Evolutionary conservation across 202 grass and related monocot genomes (phyloP).

Genomic region (Eragrostis tef): DNA sequence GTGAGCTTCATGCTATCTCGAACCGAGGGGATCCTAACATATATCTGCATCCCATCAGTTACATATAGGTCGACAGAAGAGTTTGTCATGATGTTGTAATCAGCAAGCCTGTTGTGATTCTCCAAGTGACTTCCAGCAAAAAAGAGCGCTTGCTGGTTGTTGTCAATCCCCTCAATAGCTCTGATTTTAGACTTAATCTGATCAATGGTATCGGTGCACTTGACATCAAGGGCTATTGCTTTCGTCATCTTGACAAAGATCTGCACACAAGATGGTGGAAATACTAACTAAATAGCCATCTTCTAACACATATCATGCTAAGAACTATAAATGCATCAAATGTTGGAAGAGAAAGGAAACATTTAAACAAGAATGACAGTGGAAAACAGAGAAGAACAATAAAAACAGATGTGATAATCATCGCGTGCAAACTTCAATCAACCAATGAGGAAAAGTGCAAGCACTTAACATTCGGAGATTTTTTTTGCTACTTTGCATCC

Average conservation of each 20-base stretch:
- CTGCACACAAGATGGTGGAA: conserved; percentile 36
- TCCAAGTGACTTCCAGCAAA: conserved; percentile 54
- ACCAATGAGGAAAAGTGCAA: too few species aligned
- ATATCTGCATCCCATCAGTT: conserved; percentile 60
- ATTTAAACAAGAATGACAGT: too few species aligned
- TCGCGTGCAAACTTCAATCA: too few species aligned
- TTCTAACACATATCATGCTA: not conserved
- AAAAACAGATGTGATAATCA: too few species aligned
- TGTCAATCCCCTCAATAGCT: conserved; percentile 50
- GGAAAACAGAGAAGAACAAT: too few species aligned
- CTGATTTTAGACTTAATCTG: conserved; percentile 57
- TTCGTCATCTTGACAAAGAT: conserved; percentile 66
- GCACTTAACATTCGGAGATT: too few species aligned
- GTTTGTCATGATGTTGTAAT: conserved; percentile 62
- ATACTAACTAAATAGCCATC: not conserved
- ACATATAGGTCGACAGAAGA: conserved; percentile 63
- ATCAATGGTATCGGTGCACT: conserved; percentile 53
- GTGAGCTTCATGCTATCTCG: conserved; percentile 51
- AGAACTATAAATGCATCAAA: not conserved
- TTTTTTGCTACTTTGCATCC: too few species aligned
- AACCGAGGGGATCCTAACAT: conserved; percentile 47
- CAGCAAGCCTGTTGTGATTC: conserved; percentile 39
- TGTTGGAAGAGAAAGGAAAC: too few species aligned
- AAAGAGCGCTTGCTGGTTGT: conserved; percentile 53
- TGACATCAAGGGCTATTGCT: conserved; percentile 60